These are phyloP conservation scores for Lotmaria passim DNA, from an alignment of 208 protist genomes.

Conservation along the genomic window DNA sequence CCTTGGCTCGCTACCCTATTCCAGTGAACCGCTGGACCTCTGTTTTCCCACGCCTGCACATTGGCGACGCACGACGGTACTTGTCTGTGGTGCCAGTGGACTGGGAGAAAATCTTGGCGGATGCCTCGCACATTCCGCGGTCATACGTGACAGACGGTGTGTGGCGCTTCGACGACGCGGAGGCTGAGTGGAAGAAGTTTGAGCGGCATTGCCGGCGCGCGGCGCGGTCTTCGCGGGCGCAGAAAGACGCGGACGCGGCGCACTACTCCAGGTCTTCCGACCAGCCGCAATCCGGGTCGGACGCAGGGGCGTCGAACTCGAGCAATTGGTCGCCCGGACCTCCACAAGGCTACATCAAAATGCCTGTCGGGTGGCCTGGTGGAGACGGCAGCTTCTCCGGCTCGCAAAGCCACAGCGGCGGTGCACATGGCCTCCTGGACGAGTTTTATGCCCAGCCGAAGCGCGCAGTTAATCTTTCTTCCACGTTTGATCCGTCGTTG, in stretches of 20 bases:
- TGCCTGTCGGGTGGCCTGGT: not conserved
- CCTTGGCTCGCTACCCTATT: slow-evolving; percentile 57
- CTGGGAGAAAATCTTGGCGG: slow-evolving; percentile 60
- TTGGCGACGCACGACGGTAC: slow-evolving; percentile 52
- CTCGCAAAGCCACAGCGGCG: slow-evolving; percentile 1
- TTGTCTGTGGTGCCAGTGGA: slow-evolving; percentile 70
- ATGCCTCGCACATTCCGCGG: slow-evolving; percentile 47
- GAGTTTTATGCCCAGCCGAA: not conserved
- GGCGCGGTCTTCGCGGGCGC: not conserved
- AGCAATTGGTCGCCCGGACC: slow-evolving; percentile 1
- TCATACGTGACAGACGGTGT: slow-evolving; percentile 53
- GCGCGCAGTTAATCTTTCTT: not conserved
- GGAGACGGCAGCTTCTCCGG: slow-evolving; percentile 1
- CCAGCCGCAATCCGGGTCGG: not conserved
- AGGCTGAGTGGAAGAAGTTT: slow-evolving; percentile 24
- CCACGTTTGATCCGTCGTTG: not conserved
- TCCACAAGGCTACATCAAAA: slow-evolving; percentile 21
- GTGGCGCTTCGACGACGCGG: slow-evolving; percentile 41
- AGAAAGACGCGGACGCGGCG: slow-evolving; percentile 10
- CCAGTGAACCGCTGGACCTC: slow-evolving; percentile 57
- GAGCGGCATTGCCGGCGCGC: slow-evolving; percentile 14
- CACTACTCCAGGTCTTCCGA: not conserved
- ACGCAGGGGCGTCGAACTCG: slow-evolving; percentile 12
- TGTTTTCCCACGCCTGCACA: slow-evolving; percentile 54
- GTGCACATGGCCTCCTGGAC: slow-evolving; percentile 7